phyloP scores from a whole-genome alignment of 106 monocot genomes.

The Dendrobium huoshanense region DNA sequence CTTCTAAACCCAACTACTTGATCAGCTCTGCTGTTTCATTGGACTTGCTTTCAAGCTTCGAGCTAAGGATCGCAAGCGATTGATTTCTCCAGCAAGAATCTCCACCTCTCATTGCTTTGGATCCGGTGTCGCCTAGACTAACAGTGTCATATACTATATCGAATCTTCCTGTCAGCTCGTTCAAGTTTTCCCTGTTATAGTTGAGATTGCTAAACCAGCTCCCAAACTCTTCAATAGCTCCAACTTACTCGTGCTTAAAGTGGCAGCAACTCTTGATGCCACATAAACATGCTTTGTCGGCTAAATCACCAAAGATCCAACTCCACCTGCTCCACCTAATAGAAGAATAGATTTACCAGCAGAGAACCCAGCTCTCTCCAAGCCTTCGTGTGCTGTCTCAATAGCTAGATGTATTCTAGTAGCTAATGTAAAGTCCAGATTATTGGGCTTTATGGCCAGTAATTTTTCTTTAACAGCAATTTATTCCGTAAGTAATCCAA shows the following conservation, averaged over 20 bases:
- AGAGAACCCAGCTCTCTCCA: slow-evolving; percentile 61
- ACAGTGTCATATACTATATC: slow-evolving; percentile 89
- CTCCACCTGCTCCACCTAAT: slow-evolving; percentile 87
- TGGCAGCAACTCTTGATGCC: slow-evolving; percentile 82
- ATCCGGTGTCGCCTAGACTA: slow-evolving; percentile 13
- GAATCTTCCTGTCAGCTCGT: slow-evolving; percentile 75
- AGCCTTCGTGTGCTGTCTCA: slow-evolving; percentile 25
- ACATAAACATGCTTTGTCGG: slow-evolving; percentile 82
- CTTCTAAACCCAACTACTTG: slow-evolving; percentile 28
- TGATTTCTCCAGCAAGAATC: slow-evolving; percentile 41
- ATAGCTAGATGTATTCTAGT: too few relatives aligned
- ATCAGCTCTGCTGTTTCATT: slow-evolving; percentile 35
- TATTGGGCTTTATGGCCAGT: too few relatives aligned
- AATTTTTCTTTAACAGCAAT: too few relatives aligned
- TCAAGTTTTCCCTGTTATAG: slow-evolving; percentile 86
- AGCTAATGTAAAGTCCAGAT: too few relatives aligned
- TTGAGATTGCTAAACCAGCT: slow-evolving; percentile 81
- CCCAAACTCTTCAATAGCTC: slow-evolving; percentile 83
- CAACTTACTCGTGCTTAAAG: slow-evolving; percentile 71
- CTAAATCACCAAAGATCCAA: slow-evolving; percentile 87
- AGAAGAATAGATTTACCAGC: slow-evolving; percentile 85
- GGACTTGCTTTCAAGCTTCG: slow-evolving; percentile 14
- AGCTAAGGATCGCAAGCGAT: slow-evolving; percentile 38
- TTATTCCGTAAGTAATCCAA: too few relatives aligned
- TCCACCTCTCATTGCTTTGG: slow-evolving; percentile 20